Conservation (phyloP, 225 moss, liverwort and hornwort species). For the Pseudisothecium myosuroides region DNA sequence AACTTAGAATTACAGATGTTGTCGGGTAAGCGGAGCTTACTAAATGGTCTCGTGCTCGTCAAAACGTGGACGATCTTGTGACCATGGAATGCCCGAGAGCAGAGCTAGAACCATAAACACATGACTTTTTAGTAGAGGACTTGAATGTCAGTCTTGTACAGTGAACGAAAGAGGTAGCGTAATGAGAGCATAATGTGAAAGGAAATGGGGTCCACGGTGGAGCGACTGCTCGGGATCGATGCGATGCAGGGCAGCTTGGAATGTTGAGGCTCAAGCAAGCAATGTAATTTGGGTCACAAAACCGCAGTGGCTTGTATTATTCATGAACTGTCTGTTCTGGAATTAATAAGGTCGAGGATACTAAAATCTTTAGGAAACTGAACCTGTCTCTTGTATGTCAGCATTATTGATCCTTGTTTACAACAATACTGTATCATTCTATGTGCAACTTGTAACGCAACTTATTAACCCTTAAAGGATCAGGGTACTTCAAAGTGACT, state of each 20-base stretch:
- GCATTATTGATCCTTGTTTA: neutral
- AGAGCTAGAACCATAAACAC: conserved; percentile 6
- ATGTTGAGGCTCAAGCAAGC: conserved; percentile 8
- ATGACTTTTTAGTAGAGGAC: neutral
- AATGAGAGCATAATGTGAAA: conserved; percentile 20
- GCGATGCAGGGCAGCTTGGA: neutral
- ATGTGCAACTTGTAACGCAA: neutral
- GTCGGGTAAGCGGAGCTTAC: neutral
- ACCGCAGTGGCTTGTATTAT: conserved; percentile 12
- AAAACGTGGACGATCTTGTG: neutral
- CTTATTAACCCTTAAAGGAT: neutral
- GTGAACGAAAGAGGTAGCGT: conserved; percentile 5
- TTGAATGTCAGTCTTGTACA: conserved; percentile 12
- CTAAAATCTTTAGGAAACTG: neutral
- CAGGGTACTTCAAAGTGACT: neutral
- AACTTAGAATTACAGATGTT: neutral
- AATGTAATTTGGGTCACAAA: conserved; percentile 8
- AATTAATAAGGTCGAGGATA: neutral
- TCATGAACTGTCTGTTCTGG: neutral
- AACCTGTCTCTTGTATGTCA: neutral
- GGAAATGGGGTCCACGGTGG: neutral
- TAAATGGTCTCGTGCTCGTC: neutral
- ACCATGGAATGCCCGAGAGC: neutral
- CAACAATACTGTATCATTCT: neutral
- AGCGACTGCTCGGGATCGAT: neutral